These are phyloP conservation scores for Domatiomyces globalis DNA, from an alignment of 2,329 filamentous ascomycete genomes.

Conservation along the genomic window DNA sequence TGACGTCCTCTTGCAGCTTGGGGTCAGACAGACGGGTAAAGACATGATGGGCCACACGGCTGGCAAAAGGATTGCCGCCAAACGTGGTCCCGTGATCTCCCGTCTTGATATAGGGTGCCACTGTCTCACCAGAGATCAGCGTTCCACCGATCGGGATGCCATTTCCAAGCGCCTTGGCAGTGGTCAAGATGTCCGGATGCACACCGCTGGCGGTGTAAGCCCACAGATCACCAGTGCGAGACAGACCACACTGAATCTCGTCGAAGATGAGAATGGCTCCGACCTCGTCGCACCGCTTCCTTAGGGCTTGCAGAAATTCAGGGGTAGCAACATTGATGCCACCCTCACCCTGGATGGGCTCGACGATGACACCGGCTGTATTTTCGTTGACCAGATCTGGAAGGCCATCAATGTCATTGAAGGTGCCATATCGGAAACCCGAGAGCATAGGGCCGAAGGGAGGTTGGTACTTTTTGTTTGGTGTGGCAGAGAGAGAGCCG, in stretches of 20 bases:
- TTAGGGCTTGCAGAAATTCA: constrained; percentile 74
- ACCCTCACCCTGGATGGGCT: constrained; percentile 95
- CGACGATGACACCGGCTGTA: constrained; percentile 88
- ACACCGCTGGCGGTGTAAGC: constrained; percentile 53
- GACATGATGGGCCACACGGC: constrained; percentile 72
- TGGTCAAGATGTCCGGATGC: constrained; percentile 87
- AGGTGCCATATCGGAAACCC: constrained; percentile 73
- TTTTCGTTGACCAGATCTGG: constrained; percentile 61
- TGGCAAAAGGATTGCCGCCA: constrained; percentile 79
- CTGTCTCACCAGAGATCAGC: constrained; percentile 46
- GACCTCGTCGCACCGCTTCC: constrained; percentile 68
- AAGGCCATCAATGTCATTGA: constrained; percentile 66
- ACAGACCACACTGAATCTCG: constrained; percentile 91
- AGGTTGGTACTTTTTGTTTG: constrained; percentile 93
- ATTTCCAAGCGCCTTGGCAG: constrained; percentile 91
- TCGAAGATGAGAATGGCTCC: constrained; percentile 86
- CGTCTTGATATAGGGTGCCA: constrained; percentile 53
- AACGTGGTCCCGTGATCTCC: constrained; percentile 93
- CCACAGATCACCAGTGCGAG: constrained; percentile 79
- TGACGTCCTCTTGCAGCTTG: constrained; percentile 54
- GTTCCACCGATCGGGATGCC: constrained; percentile 89
- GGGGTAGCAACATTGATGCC: constrained; percentile 72
- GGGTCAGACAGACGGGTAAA: constrained; percentile 60
- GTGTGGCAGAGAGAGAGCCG: constrained; percentile 87
- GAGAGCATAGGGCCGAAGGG: constrained; percentile 94